Evolutionary conservation across 2,329 filamentous ascomycete genomes (phyloP), one percentile per base, ranked within the genome.

Genomic region (Aureobasidium sp.): DNA sequence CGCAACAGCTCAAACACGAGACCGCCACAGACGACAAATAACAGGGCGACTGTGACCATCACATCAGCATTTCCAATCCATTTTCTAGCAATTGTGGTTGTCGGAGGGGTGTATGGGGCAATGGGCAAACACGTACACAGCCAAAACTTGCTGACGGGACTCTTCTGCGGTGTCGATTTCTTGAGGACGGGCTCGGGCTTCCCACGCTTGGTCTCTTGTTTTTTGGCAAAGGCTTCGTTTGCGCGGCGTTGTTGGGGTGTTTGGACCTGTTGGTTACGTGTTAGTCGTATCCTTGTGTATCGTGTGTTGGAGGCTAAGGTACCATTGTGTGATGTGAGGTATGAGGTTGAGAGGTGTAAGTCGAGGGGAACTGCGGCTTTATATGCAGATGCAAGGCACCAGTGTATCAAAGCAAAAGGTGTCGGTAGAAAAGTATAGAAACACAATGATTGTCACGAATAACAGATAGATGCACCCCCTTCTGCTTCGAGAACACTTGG

Each of bases 171-270:
- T 57, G 67, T 65, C 56, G 68, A 64, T 64, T 70, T 70, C 71
- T 82, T 84, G 63, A 76, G 70, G 45, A 75, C 77, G 66, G 79
- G 75, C 9, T 72, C 70, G 2, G 77, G 75, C 78, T 90, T 91
- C 76, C 90, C 90, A 75, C 88, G 88, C 72, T 87, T 88, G 64
- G 80, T 78, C 72, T 88, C 85, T 73, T 93, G 86, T 60, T 84
- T 81, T 73, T 87, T 87, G 68, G 82, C 86, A 77, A 90, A 95
- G 76, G 88, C 88, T 71, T 84, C 84, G 79, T 94, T 94, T 66
- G 87, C 86, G 71, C 85, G 85, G 74, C 90, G 87, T 80, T 94
- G 90, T 76, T 90, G 84, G 68, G 87, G 89, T 68, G 90, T 94
- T 87, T 93, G 89, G 69, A 86, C 88, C 89, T 91, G 70, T 62